Base-by-base conservation (phyloP, 352 stramenopile species). In the Globisporangium cystogenes region DNA sequence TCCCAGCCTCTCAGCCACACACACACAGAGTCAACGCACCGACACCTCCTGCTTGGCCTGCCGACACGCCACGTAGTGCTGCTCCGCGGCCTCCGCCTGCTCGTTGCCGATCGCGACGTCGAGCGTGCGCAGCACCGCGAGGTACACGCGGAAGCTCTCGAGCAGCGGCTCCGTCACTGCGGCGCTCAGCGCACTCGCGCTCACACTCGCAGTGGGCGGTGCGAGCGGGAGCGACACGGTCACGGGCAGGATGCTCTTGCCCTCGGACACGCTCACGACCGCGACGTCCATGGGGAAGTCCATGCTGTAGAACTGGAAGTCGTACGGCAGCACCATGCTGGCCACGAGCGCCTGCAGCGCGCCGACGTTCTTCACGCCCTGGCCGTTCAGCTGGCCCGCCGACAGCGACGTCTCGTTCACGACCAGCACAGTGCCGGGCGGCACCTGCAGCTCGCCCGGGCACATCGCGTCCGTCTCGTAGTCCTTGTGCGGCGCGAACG, bases 251-350 rank as follows among this genome's bases (percentile, higher is more conserved):
- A 91, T 80, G 48, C 73, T 89, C 56, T 90, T 93, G 31, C 70
- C 68, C 29, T 87, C 72, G 0, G 83, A 93, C 29, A 93, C 36
- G 1, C 68, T 85, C 26, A 93, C 49, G 27, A 91, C 52, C 0
- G 72, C 64, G 49, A 87, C 73, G 29, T 93, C 79, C 49, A 90
- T 80, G 1, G 82, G 78, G 46, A 93, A 93, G 46, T 91, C 80
- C 72, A 89, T 90, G 44, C 70, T 82, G 67, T 90, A 93, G 49
- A 76, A 93, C 48, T 88, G 74, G 41, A 93, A 93, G 43, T 93
- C 83, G 54, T 93, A 93, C 14, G 78, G 74, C 18, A 93, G 64
- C 24, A 90, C 56, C 76, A 90, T 82, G 59, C 87, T 90, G 26
- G 73, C 66, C 3, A 91, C 68, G 15, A 93, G 68, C 7, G 76